A percentile compares a stretch with the other conserved stretches of the same genome.
Conservation (phyloP, 176 grass and related monocot genomes). For the Aegilops sharonensis region DNA sequence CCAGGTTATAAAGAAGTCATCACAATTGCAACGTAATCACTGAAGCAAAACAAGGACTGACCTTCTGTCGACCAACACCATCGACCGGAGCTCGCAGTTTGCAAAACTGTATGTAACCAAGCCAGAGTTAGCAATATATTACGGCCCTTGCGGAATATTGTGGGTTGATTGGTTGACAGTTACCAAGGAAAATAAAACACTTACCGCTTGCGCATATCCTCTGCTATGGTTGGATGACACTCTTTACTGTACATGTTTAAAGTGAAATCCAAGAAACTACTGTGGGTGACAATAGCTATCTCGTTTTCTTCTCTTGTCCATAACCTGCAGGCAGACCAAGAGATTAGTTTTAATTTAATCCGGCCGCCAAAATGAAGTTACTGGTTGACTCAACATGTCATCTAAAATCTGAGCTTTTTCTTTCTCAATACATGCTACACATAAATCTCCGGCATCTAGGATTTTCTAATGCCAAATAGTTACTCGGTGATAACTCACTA, state of each 20-base stretch:
- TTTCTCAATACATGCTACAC: background rate
- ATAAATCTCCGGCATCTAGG: background rate
- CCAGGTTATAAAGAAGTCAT: background rate
- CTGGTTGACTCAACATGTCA: background rate
- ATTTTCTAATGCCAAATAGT: background rate
- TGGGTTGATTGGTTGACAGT: background rate
- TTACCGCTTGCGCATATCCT: conserved; percentile 68
- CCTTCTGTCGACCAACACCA: conserved; percentile 88
- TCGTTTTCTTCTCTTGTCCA: conserved; percentile 89
- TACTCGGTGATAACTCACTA: too few species aligned
- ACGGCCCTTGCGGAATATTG: background rate
- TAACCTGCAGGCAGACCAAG: conserved; percentile 59
- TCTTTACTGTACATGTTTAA: conserved; percentile 65
- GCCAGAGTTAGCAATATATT: conserved; percentile 13
- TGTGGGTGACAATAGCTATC: conserved; percentile 89
- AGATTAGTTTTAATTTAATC: background rate
- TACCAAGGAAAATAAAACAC: background rate
- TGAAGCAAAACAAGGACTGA: conserved; percentile 16
- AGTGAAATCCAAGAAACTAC: conserved; percentile 67
- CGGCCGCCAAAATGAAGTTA: background rate
- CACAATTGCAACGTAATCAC: background rate
- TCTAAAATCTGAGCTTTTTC: background rate
- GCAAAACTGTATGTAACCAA: conserved; percentile 55
- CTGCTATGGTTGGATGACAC: conserved; percentile 59
- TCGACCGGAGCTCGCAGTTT: conserved; percentile 81